phyloP scores from a whole-genome alignment of 768 basidiomycete genomes.

The Russula earlei region DNA sequence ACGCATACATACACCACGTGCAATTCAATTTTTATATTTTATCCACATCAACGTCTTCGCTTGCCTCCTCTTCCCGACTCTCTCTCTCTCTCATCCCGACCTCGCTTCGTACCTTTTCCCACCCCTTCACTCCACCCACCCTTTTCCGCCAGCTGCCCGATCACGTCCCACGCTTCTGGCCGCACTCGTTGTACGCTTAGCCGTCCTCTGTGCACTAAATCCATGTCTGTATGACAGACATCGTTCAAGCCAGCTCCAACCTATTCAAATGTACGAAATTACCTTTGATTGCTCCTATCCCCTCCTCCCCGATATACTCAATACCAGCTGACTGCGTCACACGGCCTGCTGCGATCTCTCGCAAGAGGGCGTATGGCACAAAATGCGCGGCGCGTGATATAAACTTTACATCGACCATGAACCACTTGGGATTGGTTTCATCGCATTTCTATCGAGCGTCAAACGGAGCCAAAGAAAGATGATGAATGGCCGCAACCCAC shows the following conservation, averaged over 20 bases:
- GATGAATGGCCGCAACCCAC: slow-evolving; percentile 31
- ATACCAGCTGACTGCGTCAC: slow-evolving; percentile 40
- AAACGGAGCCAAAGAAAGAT: neutral
- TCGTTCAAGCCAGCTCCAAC: neutral
- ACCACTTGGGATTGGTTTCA: slow-evolving; percentile 73
- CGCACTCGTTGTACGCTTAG: slow-evolving; percentile 82
- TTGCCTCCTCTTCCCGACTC: too few species aligned
- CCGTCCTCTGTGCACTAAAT: slow-evolving; percentile 68
- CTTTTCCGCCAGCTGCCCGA: slow-evolving; percentile 48
- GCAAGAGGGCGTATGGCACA: slow-evolving; percentile 68
- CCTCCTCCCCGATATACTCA: slow-evolving; percentile 57
- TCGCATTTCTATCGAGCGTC: slow-evolving; percentile 58
- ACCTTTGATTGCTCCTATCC: slow-evolving; percentile 58
- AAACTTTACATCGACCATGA: slow-evolving; percentile 82
- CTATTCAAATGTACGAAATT: neutral
- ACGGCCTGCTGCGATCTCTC: slow-evolving; percentile 41
- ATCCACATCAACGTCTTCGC: too few species aligned
- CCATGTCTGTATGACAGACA: slow-evolving; percentile 47
- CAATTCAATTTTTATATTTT: neutral
- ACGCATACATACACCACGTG: neutral
- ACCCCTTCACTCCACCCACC: slow-evolving; percentile 66
- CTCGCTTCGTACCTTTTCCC: neutral
- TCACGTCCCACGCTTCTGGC: slow-evolving; percentile 52
- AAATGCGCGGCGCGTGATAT: slow-evolving; percentile 55
- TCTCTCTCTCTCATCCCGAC: neutral